Evolutionary conservation across 208 protist genomes (phyloP).

Genomic region (Wallacemonas sp.): DNA sequence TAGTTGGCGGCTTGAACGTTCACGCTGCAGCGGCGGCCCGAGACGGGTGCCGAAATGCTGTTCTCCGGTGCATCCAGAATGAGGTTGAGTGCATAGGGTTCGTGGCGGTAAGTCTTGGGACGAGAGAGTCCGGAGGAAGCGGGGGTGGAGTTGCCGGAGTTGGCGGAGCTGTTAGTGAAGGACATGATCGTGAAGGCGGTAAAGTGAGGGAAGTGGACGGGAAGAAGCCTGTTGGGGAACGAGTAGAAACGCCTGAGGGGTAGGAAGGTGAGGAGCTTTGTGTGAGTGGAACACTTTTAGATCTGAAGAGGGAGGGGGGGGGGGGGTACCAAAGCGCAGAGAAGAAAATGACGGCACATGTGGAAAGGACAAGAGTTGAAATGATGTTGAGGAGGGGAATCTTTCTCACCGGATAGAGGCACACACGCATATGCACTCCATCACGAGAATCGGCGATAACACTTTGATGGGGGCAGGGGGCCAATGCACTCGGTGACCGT

Average conservation of each 20-base stretch:
- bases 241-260: no score
- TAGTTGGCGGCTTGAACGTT: conserved; percentile 3
- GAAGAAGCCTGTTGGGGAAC: neutral
- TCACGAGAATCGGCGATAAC: no score
- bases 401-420: neutral
- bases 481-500: no score
- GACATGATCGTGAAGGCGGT: conserved; percentile 18
- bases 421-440: neutral
- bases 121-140: neutral
- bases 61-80: conserved; percentile 18
- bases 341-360: no score
- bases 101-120: conserved; percentile 53
- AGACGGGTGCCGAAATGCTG: conserved; percentile 12
- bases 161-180: conserved; percentile 23
- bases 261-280: neutral
- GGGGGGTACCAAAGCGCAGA: no score
- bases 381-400: no score
- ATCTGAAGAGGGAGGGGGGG: neutral
- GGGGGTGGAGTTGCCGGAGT: neutral
- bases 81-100: conserved; percentile 60
- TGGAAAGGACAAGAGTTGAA: no score
- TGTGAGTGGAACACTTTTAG: neutral
- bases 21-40: conserved; percentile 15
- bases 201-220: neutral
- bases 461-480: no score